phyloP scores from a whole-genome alignment of 768 basidiomycete genomes.

The Mycena indigotica region DNA sequence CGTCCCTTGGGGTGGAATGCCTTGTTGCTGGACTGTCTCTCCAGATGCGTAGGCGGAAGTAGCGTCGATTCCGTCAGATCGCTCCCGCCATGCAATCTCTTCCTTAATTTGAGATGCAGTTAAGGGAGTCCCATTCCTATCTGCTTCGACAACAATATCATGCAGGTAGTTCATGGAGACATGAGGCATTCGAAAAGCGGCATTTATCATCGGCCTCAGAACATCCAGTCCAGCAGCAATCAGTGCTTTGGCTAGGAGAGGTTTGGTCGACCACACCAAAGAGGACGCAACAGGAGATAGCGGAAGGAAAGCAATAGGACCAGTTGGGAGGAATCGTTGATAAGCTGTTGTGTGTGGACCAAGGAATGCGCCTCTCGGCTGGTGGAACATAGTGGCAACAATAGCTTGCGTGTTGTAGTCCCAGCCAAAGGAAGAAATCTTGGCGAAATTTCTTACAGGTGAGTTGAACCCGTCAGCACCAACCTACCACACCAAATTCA shows the following conservation, averaged over 20 bases:
- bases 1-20: constrained; percentile 63
- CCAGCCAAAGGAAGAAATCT: constrained; percentile 90
- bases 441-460: constrained; percentile 84
- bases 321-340: constrained; percentile 93
- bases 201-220: constrained; percentile 79
- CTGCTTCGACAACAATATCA: constrained; percentile 57
- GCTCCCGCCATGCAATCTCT: constrained; percentile 76
- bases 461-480: constrained; percentile 97
- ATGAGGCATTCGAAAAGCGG: constrained; percentile 84
- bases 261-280: constrained; percentile 92
- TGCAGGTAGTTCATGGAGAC: constrained; percentile 72
- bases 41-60: constrained; percentile 64
- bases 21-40: constrained; percentile 31
- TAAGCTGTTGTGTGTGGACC: constrained; percentile 79
- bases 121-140: constrained; percentile 46
- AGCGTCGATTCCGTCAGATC: constrained; percentile 63
- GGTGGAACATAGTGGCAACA: constrained; percentile 84
- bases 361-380: constrained; percentile 62
- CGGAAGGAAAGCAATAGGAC: constrained; percentile 94
- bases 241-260: constrained; percentile 71
- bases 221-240: constrained; percentile 64
- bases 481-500: constrained; percentile 54
- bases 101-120: constrained; percentile 51
- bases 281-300: constrained; percentile 78
- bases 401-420: constrained; percentile 86